Evolutionary conservation across 306 rosid genomes (phyloP).

Genomic region (Prunus armeniaca): DNA sequence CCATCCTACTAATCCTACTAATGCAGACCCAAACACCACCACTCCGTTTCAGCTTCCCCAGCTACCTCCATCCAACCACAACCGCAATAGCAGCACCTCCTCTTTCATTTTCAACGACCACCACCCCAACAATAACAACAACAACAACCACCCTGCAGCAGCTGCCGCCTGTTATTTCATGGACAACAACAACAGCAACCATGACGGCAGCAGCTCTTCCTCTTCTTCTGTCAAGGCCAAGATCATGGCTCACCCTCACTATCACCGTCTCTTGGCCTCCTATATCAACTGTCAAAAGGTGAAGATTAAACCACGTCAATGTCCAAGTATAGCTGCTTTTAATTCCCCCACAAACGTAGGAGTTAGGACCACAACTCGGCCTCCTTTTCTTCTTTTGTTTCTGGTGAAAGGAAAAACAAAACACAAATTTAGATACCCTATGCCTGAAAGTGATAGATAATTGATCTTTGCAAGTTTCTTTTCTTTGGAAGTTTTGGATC

Average conservation of each 20-base stretch:
- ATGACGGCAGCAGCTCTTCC: conserved; percentile 32
- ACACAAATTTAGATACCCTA: not conserved
- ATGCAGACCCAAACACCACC: conserved; percentile 32
- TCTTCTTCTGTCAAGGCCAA: conserved; percentile 63
- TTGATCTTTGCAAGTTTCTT: conserved; percentile 12
- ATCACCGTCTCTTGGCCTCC: conserved; percentile 84
- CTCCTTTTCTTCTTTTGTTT: not conserved
- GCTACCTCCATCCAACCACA: conserved; percentile 4
- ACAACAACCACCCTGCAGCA: not conserved
- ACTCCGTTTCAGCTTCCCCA: conserved; percentile 36
- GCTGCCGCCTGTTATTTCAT: conserved; percentile 54
- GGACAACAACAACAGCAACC: conserved; percentile 40
- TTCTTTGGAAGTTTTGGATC: conserved; percentile 38
- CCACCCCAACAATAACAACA: conserved; percentile 13
- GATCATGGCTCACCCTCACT: conserved; percentile 98
- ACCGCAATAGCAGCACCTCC: conserved; percentile 17
- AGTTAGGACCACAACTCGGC: not conserved
- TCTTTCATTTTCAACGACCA: conserved; percentile 37
- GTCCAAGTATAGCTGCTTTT: not conserved
- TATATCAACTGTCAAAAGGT: conserved; percentile 96
- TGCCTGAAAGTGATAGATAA: not conserved
- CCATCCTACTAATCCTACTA: not conserved
- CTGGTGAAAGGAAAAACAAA: no score
- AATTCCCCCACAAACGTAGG: not conserved
- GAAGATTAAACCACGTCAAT: conserved; percentile 6